Conservation (phyloP, 2,329 filamentous ascomycete species). For the Lachnellula cervina region DNA sequence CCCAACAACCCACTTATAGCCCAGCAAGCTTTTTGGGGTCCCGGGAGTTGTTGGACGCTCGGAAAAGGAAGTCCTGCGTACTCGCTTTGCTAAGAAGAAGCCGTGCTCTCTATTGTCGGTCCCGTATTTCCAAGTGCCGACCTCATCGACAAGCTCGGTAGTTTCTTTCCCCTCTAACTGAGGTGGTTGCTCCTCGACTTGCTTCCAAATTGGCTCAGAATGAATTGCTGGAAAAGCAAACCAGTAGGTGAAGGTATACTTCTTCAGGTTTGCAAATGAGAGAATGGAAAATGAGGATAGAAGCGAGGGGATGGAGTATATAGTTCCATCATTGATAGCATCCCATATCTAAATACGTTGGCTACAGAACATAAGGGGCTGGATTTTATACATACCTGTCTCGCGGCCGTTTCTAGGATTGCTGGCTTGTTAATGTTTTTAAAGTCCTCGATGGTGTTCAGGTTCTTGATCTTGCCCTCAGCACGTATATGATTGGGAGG, state of each 20-base stretch:
- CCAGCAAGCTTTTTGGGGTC: slow-evolving; percentile 44
- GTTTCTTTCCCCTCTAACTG: slow-evolving; percentile 65
- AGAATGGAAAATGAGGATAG: slow-evolving; percentile 84
- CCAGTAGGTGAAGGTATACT: slow-evolving; percentile 97
- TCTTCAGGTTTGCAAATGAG: slow-evolving; percentile 93
- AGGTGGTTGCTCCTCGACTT: slow-evolving; percentile 46
- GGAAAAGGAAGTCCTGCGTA: slow-evolving; percentile 36
- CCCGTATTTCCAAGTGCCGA: slow-evolving; percentile 82
- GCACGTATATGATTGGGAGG: slow-evolving; percentile 71
- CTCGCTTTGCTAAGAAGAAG: slow-evolving; percentile 90
- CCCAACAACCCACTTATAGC: slow-evolving; percentile 73
- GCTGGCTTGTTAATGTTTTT: slow-evolving; percentile 73
- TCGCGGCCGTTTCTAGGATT: slow-evolving; percentile 72
- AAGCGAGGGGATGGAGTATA: slow-evolving; percentile 90
- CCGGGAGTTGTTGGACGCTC: slow-evolving; percentile 43
- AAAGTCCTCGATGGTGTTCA: slow-evolving; percentile 94
- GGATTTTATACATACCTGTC: slow-evolving; percentile 53
- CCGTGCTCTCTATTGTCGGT: slow-evolving; percentile 82
- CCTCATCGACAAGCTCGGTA: slow-evolving; percentile 70
- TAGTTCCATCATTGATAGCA: slow-evolving; percentile 91
- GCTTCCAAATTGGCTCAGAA: slow-evolving; percentile 78
- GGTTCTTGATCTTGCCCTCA: slow-evolving; percentile 91
- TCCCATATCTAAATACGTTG: slow-evolving; percentile 75
- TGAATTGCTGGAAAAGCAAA: slow-evolving; percentile 94
- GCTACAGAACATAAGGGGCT: slow-evolving; percentile 3